Evolutionary conservation across 352 stramenopile species (phyloP).

Genomic region (Phytopythium delawarense): DNA sequence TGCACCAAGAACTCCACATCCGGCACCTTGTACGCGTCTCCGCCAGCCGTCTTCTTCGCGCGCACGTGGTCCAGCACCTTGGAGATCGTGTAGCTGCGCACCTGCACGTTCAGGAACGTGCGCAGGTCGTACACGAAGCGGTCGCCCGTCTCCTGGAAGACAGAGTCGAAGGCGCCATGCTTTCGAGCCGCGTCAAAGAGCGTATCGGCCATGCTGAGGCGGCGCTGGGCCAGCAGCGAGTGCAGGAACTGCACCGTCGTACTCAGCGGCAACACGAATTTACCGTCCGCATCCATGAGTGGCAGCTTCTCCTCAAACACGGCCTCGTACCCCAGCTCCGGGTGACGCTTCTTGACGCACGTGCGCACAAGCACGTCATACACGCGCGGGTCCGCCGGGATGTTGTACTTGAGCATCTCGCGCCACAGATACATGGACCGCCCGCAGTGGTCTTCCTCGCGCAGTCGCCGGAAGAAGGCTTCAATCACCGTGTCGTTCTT

Average conservation of each 20-base stretch:
- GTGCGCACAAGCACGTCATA: conserved; percentile 81
- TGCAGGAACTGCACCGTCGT: conserved; percentile 68
- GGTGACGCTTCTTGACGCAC: conserved; percentile 82
- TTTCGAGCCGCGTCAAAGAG: conserved; percentile 49
- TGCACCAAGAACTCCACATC: conserved; percentile 67
- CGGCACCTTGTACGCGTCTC: conserved; percentile 42
- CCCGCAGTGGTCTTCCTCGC: conserved; percentile 82
- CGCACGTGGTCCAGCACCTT: conserved; percentile 57
- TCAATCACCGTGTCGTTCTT: conserved; percentile 63
- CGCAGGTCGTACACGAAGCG: conserved; percentile 65
- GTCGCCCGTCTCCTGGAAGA: conserved; percentile 41
- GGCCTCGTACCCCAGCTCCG: conserved; percentile 67
- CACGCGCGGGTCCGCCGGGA: conserved; percentile 62
- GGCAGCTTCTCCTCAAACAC: conserved; percentile 63
- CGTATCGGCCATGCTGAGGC: conserved; percentile 57
- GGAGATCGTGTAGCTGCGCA: conserved; percentile 61
- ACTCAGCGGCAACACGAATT: conserved; percentile 55
- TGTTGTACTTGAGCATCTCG: conserved; percentile 73
- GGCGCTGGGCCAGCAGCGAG: conserved; percentile 63
- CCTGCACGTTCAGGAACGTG: conserved; percentile 43
- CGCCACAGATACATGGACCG: conserved; percentile 84
- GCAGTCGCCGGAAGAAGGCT: conserved; percentile 76
- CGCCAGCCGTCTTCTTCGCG: conserved; percentile 17
- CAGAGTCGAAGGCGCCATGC: conserved; percentile 47
- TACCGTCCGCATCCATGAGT: conserved; percentile 41